A percentile compares a stretch with the other conserved stretches of the same genome.
Evolutionary conservation across 108 stramenopile species (phyloP).

Genomic region (Aurantiochytrium sp.): DNA sequence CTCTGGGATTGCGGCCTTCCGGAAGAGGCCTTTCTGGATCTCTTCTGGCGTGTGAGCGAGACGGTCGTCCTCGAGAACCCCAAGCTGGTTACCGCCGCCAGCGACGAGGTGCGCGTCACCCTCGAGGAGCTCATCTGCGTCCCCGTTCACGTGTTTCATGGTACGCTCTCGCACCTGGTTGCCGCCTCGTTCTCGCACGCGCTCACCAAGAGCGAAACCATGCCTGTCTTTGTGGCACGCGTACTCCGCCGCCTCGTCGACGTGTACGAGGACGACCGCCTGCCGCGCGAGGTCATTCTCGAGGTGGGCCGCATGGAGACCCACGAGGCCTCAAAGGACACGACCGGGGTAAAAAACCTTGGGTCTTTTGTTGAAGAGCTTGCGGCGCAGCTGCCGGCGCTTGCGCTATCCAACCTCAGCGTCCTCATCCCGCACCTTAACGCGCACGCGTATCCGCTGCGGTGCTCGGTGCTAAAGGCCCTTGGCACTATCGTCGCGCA

Average conservation of each 20-base stretch:
- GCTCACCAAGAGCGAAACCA: background rate
- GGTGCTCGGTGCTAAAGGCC: background rate
- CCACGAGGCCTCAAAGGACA: background rate
- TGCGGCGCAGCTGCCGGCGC: background rate
- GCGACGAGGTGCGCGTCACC: background rate
- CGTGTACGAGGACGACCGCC: background rate
- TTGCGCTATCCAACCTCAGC: background rate
- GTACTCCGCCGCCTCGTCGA: background rate
- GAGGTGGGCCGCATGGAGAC: slow-evolving; percentile 4
- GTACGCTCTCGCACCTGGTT: background rate
- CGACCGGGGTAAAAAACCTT: background rate
- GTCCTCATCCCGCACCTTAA: slow-evolving; percentile 20
- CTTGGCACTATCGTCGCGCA: background rate
- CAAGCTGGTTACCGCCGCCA: background rate
- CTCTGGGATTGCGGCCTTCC: slow-evolving; percentile 1
- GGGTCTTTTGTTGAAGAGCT: background rate
- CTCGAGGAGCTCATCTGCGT: slow-evolving; percentile 1
- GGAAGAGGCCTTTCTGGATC: background rate
- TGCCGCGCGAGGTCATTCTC: background rate
- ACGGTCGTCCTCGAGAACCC: background rate
- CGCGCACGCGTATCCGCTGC: slow-evolving; percentile 18
- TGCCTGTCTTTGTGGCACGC: slow-evolving; percentile 10
- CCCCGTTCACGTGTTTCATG: background rate
- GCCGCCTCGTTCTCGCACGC: background rate
- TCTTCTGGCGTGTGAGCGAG: background rate